Evolutionary conservation across 306 rosid genomes (phyloP).

Genomic region (Acacia melanoxylon): DNA sequence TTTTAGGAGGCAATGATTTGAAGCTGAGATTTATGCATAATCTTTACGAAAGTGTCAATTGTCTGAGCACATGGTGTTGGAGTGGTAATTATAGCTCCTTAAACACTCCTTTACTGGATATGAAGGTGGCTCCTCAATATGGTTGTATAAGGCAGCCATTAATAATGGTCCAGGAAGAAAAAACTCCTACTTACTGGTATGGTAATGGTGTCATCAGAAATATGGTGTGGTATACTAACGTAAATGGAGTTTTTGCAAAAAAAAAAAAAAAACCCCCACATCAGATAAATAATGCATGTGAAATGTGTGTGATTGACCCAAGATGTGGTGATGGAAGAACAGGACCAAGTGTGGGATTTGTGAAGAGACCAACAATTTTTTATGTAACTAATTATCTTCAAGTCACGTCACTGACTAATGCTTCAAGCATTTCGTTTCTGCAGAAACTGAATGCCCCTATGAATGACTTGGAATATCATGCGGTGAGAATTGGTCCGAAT

Average conservation of each 20-base stretch:
- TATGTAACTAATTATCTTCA: constrained; percentile 37
- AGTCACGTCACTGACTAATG: constrained; percentile 19
- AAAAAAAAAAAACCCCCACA: no score
- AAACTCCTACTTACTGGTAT: not conserved
- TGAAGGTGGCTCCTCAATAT: not conserved
- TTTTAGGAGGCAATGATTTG: not conserved
- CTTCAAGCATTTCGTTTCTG: constrained; percentile 27
- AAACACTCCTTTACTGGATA: not conserved
- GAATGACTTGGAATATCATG: not conserved
- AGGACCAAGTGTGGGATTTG: constrained; percentile 25
- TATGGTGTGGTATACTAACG: not conserved
- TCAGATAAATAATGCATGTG: not conserved
- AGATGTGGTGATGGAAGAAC: constrained; percentile 20
- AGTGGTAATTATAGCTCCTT: not conserved
- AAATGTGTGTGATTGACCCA: constrained; percentile 33
- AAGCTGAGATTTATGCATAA: not conserved
- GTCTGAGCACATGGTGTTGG: not conserved
- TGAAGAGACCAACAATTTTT: constrained; percentile 37
- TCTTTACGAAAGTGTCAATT: constrained; percentile 17
- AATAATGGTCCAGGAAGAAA: not conserved
- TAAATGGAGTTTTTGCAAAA: not conserved
- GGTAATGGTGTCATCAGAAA: not conserved
- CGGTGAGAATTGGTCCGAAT: not conserved
- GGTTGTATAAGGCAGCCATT: constrained; percentile 8
- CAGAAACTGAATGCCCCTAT: constrained; percentile 28